Evolutionary conservation across 1,139 yeast species (phyloP).

Genomic region (Suhomyces bokatorum): DNA sequence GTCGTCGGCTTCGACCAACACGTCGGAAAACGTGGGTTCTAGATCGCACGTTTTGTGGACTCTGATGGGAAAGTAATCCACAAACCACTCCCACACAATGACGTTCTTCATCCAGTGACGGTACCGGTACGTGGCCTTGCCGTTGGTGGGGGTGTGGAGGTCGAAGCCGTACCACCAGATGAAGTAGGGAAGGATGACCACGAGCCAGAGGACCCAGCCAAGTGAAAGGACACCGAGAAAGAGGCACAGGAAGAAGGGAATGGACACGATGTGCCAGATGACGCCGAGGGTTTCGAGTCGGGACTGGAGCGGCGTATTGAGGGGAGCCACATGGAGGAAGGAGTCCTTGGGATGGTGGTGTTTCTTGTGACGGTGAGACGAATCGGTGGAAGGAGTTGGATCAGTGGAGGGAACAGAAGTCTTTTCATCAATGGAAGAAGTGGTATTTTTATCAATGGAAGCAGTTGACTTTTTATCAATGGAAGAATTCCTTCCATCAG

Average conservation of each 20-base stretch:
- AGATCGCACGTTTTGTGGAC: slow-evolving; percentile 72
- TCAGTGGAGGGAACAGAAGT: too few relatives aligned
- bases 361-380: too few relatives aligned
- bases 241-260: slow-evolving; percentile 57
- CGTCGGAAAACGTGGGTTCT: slow-evolving; percentile 67
- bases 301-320: slow-evolving; percentile 54
- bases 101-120: slow-evolving; percentile 60
- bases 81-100: slow-evolving; percentile 71
- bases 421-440: too few relatives aligned
- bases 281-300: slow-evolving; percentile 72
- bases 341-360: neutral
- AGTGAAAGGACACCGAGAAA: slow-evolving; percentile 58
- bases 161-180: slow-evolving; percentile 60
- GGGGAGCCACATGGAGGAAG: slow-evolving; percentile 48
- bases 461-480: too few relatives aligned
- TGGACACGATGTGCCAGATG: slow-evolving; percentile 73
- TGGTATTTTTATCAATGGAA: too few relatives aligned
- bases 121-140: slow-evolving; percentile 59
- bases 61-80: slow-evolving; percentile 75
- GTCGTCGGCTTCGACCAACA: slow-evolving; percentile 24
- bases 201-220: slow-evolving; percentile 72
- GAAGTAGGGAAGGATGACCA: slow-evolving; percentile 52
- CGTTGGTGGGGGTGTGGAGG: slow-evolving; percentile 71
- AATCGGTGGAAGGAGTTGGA: too few relatives aligned
- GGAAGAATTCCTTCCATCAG: too few relatives aligned